A percentile compares a stretch with the other conserved stretches of the same genome.
phyloP scores from a whole-genome alignment of 768 basidiomycete species.

The Trametes gibbosa region DNA sequence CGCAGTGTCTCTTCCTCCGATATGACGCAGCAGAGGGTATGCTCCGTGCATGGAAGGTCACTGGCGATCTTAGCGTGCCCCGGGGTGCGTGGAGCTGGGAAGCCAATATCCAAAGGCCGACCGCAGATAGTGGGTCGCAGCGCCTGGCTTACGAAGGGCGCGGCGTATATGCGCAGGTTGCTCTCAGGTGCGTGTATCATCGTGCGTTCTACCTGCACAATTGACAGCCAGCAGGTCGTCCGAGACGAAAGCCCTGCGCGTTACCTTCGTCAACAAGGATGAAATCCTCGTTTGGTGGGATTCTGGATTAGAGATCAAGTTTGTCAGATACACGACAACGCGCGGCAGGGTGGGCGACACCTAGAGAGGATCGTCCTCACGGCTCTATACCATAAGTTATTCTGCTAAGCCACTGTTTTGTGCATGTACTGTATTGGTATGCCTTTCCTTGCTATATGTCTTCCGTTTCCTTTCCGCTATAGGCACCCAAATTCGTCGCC shows the following conservation, averaged over 20 bases:
- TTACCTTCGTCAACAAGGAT: slow-evolving; percentile 4
- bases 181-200: slow-evolving; percentile 1
- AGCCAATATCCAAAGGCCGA: neutral
- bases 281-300: slow-evolving; percentile 7
- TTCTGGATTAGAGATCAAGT: neutral
- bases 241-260: neutral
- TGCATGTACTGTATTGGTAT: neutral
- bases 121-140: neutral
- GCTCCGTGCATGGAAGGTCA: slow-evolving; percentile 25
- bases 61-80: slow-evolving; percentile 25
- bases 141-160: slow-evolving; percentile 1
- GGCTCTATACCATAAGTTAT: neutral
- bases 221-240: neutral
- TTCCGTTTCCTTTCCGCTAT: neutral
- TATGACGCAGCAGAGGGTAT: neutral
- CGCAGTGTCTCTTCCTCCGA: slow-evolving; percentile 23
- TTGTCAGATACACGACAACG: neutral
- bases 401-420: neutral
- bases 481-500: neutral
- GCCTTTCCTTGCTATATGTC: neutral
- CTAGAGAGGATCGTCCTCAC: neutral
- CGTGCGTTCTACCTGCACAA: neutral
- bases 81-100: slow-evolving; percentile 22
- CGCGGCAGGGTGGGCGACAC: neutral
- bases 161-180: slow-evolving; percentile 4